These are phyloP conservation scores for Phymatotrichopsis omnivora DNA, from an alignment of 2,329 filamentous ascomycete genomes.

Conservation along the genomic window DNA sequence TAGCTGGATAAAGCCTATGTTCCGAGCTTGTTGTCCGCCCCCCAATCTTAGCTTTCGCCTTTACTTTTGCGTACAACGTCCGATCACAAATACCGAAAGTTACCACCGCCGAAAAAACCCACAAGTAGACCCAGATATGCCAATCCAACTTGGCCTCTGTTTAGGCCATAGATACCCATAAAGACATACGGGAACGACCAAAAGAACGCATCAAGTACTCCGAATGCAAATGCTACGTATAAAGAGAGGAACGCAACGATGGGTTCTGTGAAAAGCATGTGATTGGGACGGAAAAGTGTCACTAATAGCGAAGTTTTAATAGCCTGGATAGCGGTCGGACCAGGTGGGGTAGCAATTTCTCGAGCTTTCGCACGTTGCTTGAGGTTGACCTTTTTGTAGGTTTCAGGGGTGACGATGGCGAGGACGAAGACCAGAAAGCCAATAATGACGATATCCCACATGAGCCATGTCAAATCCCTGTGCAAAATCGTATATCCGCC, in stretches of 20 bases:
- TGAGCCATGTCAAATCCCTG: conserved; percentile 33
- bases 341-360: conserved; percentile 39
- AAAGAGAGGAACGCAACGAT: conserved; percentile 61
- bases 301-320: conserved; percentile 50
- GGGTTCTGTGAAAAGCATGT: conserved; percentile 61
- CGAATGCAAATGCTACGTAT: conserved; percentile 62
- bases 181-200: conserved; percentile 30
- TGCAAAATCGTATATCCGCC: conserved; percentile 20
- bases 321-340: conserved; percentile 39
- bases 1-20: conserved; percentile 48
- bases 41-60: conserved; percentile 22
- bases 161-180: conserved; percentile 24
- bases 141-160: conserved; percentile 27
- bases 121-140: conserved; percentile 27
- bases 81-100: conserved; percentile 27
- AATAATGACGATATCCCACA: conserved; percentile 59
- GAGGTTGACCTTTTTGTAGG: conserved; percentile 50
- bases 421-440: conserved; percentile 51
- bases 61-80: conserved; percentile 26
- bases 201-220: conserved; percentile 62
- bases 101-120: conserved; percentile 27
- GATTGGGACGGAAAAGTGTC: conserved; percentile 58
- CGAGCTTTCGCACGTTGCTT: conserved; percentile 47
- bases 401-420: conserved; percentile 53
- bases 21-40: conserved; percentile 40